Conservation (phyloP, 1,284 basidiomycete species). For the Ganoderma multipileum region DNA sequence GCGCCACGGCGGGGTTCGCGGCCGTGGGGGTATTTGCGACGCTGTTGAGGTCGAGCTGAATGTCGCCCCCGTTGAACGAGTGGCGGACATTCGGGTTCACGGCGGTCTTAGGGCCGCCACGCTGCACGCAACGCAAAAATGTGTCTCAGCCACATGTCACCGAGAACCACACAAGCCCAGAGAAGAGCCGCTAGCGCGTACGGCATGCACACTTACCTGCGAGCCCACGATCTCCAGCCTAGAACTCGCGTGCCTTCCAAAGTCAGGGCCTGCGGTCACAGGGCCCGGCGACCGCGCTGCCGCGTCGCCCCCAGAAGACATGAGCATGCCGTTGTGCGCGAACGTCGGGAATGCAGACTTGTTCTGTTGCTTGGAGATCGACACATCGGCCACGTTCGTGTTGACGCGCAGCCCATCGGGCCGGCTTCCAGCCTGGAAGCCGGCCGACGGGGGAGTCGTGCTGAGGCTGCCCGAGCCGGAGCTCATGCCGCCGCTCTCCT, state of each 20-base stretch:
- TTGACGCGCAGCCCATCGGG: constrained; percentile 76
- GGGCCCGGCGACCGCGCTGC: constrained; percentile 75
- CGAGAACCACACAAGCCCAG: constrained; percentile 6
- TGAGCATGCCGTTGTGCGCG: constrained; percentile 72
- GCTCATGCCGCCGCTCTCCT: constrained; percentile 47
- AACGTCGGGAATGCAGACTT: constrained; percentile 84
- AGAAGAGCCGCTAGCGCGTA: constrained; percentile 9
- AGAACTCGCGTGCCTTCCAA: constrained; percentile 74
- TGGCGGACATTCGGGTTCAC: constrained; percentile 67
- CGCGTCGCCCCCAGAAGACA: constrained; percentile 66
- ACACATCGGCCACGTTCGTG: constrained; percentile 68
- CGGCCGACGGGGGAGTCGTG: constrained; percentile 44
- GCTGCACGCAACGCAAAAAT: constrained; percentile 40
- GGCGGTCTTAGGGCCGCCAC: constrained; percentile 56
- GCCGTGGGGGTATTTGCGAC: constrained; percentile 48
- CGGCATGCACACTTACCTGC: constrained; percentile 53
- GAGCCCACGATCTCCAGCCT: constrained; percentile 75
- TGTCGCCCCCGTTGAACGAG: constrained; percentile 75
- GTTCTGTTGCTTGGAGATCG: constrained; percentile 66
- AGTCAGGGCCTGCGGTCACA: constrained; percentile 81
- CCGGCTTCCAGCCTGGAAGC: constrained; percentile 52
- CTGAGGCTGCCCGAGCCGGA: constrained; percentile 54
- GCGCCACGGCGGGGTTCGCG: constrained; percentile 46
- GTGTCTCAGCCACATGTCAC: constrained; percentile 24
- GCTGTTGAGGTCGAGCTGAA: constrained; percentile 58